Conservation (phyloP, 2,329 filamentous ascomycete genomes). For the Cercospora sp. region DNA sequence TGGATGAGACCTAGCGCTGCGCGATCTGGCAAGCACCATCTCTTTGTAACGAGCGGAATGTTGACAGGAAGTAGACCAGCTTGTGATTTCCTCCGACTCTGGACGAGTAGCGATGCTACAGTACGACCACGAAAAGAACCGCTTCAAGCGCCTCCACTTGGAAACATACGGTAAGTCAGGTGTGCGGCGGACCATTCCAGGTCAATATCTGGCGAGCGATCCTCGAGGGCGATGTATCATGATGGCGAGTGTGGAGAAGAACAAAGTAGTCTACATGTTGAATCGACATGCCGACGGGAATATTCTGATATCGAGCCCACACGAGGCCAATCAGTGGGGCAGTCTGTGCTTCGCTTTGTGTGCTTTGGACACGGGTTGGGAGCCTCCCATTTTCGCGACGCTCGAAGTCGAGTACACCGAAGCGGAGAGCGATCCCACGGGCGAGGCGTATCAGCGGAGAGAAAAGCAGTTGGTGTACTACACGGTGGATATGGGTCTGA, state of each 20-base stretch:
- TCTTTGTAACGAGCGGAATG: neutral
- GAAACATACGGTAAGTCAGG: slow-evolving; percentile 99
- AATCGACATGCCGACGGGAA: slow-evolving; percentile 94
- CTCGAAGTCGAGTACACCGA: slow-evolving; percentile 93
- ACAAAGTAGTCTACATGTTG: slow-evolving; percentile 97
- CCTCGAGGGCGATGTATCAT: slow-evolving; percentile 94
- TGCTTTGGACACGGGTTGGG: slow-evolving; percentile 91
- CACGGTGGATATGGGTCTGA: slow-evolving; percentile 92
- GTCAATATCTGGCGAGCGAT: slow-evolving; percentile 93
- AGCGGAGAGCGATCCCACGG: slow-evolving; percentile 85
- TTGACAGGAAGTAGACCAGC: slow-evolving; percentile 67
- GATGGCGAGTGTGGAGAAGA: slow-evolving; percentile 94
- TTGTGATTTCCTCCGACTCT: slow-evolving; percentile 93
- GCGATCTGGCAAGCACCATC: neutral
- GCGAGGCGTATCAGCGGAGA: slow-evolving; percentile 74
- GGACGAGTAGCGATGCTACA: slow-evolving; percentile 92
- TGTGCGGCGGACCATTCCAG: slow-evolving; percentile 86
- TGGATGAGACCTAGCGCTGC: slow-evolving; percentile 8
- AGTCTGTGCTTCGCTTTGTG: slow-evolving; percentile 86
- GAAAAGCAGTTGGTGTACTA: slow-evolving; percentile 96
- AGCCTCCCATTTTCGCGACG: slow-evolving; percentile 93
- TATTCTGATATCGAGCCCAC: slow-evolving; percentile 91
- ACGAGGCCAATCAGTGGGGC: slow-evolving; percentile 92
- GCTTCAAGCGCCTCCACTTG: slow-evolving; percentile 84
- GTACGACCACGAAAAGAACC: slow-evolving; percentile 82